These are phyloP conservation scores for Lachancea sp. DNA, from an alignment of 805 yeast genomes.

Conservation along the genomic window DNA sequence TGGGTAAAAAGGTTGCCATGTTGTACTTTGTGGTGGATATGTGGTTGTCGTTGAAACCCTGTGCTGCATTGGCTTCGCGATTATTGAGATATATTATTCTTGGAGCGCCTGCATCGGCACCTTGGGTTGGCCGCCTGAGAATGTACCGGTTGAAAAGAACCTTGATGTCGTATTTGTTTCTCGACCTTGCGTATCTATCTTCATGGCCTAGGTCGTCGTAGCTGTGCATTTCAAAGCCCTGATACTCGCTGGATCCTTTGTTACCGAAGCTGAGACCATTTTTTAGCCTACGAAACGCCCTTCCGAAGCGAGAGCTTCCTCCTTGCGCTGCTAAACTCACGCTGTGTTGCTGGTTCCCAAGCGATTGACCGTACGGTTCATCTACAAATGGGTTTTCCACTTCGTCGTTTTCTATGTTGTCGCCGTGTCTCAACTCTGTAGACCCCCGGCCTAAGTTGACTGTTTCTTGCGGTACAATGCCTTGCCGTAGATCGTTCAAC, in stretches of 20 bases:
- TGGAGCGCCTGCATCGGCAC: slow-evolving; percentile 38
- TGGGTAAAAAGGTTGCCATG: slow-evolving; percentile 86
- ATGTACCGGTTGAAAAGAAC: slow-evolving; percentile 33
- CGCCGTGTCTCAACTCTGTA: slow-evolving; percentile 13
- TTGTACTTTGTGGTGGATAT: slow-evolving; percentile 95
- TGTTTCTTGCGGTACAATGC: slow-evolving; percentile 31
- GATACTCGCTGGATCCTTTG: slow-evolving; percentile 8
- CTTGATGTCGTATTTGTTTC: slow-evolving; percentile 35
- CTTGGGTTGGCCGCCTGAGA: slow-evolving; percentile 25
- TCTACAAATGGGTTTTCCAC: slow-evolving; percentile 26
- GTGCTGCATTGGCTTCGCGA: slow-evolving; percentile 44
- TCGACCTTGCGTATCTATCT: slow-evolving; percentile 29
- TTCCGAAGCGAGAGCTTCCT: slow-evolving; percentile 17
- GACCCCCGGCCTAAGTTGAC: slow-evolving; percentile 31
- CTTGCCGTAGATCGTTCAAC: slow-evolving; percentile 20
- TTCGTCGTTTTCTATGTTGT: slow-evolving; percentile 34
- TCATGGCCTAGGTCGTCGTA: slow-evolving; percentile 22
- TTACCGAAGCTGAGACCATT: slow-evolving; percentile 14
- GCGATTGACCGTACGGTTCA: background rate
- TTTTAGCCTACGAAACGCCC: slow-evolving; percentile 15
- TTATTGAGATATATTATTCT: slow-evolving; percentile 67
- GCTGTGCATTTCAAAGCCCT: slow-evolving; percentile 29
- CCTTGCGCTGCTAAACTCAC: background rate
- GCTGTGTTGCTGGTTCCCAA: background rate
- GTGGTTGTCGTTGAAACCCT: slow-evolving; percentile 69